Evolutionary conservation across 2,329 filamentous ascomycete species (phyloP), one percentile per base, ranked within the genome.

Genomic region (Fusarium sp.): DNA sequence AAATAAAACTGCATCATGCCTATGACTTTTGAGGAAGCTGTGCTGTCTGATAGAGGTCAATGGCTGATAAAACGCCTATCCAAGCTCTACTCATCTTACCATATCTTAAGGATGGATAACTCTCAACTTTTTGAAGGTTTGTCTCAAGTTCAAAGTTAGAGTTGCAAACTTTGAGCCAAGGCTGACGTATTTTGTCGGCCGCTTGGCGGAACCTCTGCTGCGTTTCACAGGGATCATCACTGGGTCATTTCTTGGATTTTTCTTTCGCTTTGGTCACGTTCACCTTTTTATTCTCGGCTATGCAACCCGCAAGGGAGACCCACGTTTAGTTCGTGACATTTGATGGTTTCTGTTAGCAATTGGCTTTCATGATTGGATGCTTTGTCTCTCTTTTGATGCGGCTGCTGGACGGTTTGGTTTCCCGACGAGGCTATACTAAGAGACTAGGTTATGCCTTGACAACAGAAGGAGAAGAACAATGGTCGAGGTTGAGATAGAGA

Each of bases 331-430:
- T 53, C 41, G 35, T 42, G 33, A 50, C 41, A 28, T 41, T 50
- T 61, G 63, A 69, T 35, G 39, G 53, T 50, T 65, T 45, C 65
- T 39, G 35, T 35, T 47, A 53, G 50, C 62, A 78, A 78, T 78
- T 78, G 74, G 51, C 41, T 18, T 12, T 48, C 18, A n/a, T 73
- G 74, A 78, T 78, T 77, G 75, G 75, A 31, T 35, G 24, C 48
- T 28, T 36, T 48, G 8, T 54, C 26, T 53, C 33, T 65, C 30
- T 33, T 35, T 26, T 33, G 22, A 35, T 60, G 55, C 55, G 36
- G 51, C 55, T 44, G 64, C 50, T 62, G 45, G 58, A 57, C 39
- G 35, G 33, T 53, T 45, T 47, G 45, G 54, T 56, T 54, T 47
- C 58, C 50, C 44, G 30, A 41, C 36, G n/a, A 66, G 51, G 39